phyloP scores from a whole-genome alignment of 2,329 filamentous ascomycete genomes.

The Talaromyces sp. region DNA sequence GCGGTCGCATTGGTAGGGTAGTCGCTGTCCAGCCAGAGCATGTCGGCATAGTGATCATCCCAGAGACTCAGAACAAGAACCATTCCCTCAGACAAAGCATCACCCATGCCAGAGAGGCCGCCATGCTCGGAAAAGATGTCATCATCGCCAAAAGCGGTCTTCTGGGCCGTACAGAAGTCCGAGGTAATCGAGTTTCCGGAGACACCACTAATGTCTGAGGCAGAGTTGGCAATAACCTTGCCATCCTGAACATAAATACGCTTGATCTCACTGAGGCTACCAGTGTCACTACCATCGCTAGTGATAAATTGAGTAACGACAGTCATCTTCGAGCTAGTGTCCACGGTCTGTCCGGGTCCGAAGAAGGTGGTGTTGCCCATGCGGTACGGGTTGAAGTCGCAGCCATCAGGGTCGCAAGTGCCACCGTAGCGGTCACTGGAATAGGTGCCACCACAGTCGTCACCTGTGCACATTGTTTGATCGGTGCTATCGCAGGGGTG shows the following conservation, averaged over 20 bases:
- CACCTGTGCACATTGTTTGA: conserved; percentile 55
- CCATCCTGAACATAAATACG: conserved; percentile 69
- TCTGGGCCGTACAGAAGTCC: conserved; percentile 60
- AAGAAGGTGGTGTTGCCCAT: conserved; percentile 67
- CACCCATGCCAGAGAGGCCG: conserved; percentile 59
- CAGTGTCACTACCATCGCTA: conserved; percentile 51
- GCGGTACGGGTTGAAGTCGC: conserved; percentile 71
- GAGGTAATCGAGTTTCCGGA: conserved; percentile 59
- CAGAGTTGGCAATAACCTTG: conserved; percentile 60
- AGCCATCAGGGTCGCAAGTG: conserved; percentile 69
- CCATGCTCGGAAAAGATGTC: conserved; percentile 58
- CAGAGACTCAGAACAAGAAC: conserved; percentile 64
- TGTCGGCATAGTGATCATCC: conserved; percentile 69
- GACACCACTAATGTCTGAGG: conserved; percentile 50
- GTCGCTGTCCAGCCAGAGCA: conserved; percentile 75
- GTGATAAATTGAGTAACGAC: conserved; percentile 70
- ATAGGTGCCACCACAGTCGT: conserved; percentile 57
- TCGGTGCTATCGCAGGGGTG: conserved; percentile 62
- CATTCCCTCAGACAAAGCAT: conserved; percentile 61
- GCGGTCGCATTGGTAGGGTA: conserved; percentile 56
- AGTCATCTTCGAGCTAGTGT: conserved; percentile 63
- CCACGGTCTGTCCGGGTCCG: conserved; percentile 60
- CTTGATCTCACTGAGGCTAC: conserved; percentile 62
- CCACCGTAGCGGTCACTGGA: conserved; percentile 60
- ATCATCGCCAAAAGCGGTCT: conserved; percentile 58